Evolutionary conservation across 2,329 filamentous ascomycete species (phyloP).

Genomic region (Ophiostoma angusticollis): DNA sequence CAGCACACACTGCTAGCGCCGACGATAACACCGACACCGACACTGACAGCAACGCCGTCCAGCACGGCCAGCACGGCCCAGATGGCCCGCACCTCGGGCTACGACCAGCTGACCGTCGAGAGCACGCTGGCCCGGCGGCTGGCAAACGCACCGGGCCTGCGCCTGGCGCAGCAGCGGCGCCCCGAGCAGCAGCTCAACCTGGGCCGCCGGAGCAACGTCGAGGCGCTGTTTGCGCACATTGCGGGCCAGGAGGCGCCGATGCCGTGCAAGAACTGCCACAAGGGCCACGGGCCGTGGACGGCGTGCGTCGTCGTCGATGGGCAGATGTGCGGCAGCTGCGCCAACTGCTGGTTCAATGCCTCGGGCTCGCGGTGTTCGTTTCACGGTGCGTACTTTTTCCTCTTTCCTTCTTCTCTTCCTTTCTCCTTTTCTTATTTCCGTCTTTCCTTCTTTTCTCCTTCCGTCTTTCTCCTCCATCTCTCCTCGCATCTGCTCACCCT

Average conservation of each 20-base stretch:
- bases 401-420: neutral
- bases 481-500: neutral
- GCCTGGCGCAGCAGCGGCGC: conserved; percentile 39
- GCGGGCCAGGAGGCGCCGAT: conserved; percentile 34
- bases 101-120: conserved; percentile 34
- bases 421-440: neutral
- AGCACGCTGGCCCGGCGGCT: conserved; percentile 43
- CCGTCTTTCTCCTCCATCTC: neutral
- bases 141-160: conserved; percentile 34
- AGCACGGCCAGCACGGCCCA: conserved; percentile 30
- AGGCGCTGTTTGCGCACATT: conserved; percentile 45
- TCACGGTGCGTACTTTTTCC: conserved; percentile 32
- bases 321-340: conserved; percentile 48
- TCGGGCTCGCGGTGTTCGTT: conserved; percentile 47
- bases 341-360: conserved; percentile 53
- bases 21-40: conserved; percentile 15
- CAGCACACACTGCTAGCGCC: neutral
- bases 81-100: conserved; percentile 34
- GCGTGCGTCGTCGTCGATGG: conserved; percentile 46
- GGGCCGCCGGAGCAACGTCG: conserved; percentile 44
- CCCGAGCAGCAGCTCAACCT: conserved; percentile 43
- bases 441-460: neutral
- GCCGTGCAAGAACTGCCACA: conserved; percentile 48
- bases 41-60: conserved; percentile 15
- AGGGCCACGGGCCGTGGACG: conserved; percentile 47